Evolutionary conservation across 2,329 filamentous ascomycete genomes (phyloP).

Genomic region (Claviceps digitariae): DNA sequence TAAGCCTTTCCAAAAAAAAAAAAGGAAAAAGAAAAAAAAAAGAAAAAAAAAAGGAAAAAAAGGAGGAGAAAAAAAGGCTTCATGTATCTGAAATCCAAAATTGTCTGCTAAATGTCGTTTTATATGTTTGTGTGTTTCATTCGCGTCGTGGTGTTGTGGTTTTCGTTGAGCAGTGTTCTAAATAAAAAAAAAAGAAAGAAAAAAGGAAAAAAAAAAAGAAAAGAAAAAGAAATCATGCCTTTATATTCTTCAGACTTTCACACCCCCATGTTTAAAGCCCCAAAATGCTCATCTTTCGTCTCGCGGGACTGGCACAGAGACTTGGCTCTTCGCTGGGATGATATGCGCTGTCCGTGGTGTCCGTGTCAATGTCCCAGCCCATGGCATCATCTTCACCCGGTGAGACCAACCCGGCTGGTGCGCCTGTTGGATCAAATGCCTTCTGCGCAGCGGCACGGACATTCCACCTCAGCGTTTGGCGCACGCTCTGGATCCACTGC

Average conservation of each 20-base stretch:
- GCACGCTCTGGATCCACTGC: conserved; percentile 96
- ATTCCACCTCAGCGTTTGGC: conserved; percentile 88
- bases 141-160: too few species aligned
- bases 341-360: conserved; percentile 68
- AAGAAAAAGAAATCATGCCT: neutral
- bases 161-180: too few species aligned
- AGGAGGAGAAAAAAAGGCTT: too few species aligned
- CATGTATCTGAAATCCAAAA: too few species aligned
- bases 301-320: conserved; percentile 51
- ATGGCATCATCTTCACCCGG: conserved; percentile 41
- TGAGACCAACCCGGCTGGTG: too few species aligned
- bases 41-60: too few species aligned
- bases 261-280: conserved; percentile 27
- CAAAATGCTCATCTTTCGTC: conserved; percentile 61
- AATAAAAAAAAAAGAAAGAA: neutral
- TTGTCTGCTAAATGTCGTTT: too few species aligned
- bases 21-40: too few species aligned
- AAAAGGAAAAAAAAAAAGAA: neutral
- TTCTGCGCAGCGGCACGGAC: conserved; percentile 86
- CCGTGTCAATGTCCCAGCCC: conserved; percentile 92
- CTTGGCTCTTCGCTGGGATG: conserved; percentile 63
- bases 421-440: conserved; percentile 47
- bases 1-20: too few species aligned
- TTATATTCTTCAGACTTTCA: too few species aligned
- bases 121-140: too few species aligned